Evolutionary conservation across 108 stramenopile species (phyloP).

Genomic region (Nitzschia putrida): DNA sequence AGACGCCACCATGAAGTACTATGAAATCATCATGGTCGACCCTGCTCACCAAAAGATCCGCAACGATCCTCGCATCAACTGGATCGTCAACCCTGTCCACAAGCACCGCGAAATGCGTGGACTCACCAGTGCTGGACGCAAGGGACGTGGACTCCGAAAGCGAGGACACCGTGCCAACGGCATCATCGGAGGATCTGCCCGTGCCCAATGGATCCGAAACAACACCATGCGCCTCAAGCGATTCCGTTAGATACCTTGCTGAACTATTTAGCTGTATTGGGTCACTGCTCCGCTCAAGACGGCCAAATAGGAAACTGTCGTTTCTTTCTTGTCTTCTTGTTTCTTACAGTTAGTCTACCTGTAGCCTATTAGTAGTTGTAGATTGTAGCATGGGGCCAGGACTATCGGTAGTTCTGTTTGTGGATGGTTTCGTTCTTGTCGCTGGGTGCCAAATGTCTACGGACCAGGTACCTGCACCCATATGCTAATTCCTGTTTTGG

Average conservation of each 20-base stretch:
- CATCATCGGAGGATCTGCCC: conserved; percentile 92
- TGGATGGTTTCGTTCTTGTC: too few relatives aligned
- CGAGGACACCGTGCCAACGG: conserved; percentile 98
- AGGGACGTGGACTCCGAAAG: conserved; percentile 97
- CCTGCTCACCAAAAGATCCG: conserved; percentile 95
- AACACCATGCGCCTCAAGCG: conserved; percentile 96
- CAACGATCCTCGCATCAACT: conserved; percentile 99
- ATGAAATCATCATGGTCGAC: conserved; percentile 99
- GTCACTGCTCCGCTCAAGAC: conserved; percentile 28
- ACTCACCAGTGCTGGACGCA: conserved; percentile 98
- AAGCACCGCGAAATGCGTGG: conserved; percentile 99
- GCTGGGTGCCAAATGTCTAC: too few relatives aligned
- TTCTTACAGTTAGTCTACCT: background rate
- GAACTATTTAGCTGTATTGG: conserved; percentile 17
- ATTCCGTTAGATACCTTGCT: conserved; percentile 83
- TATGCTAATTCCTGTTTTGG: too few relatives aligned
- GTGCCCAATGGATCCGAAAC: conserved; percentile 95
- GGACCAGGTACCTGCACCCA: too few relatives aligned
- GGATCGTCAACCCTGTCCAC: conserved; percentile 99
- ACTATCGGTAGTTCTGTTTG: too few relatives aligned
- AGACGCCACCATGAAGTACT: conserved; percentile 99
- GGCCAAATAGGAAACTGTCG: background rate
- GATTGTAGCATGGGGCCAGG: background rate
- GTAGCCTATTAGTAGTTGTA: background rate
- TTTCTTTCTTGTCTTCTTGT: background rate